These are phyloP conservation scores for Aciculosporium take DNA, from an alignment of 2,329 filamentous ascomycete species.

Conservation along the genomic window DNA sequence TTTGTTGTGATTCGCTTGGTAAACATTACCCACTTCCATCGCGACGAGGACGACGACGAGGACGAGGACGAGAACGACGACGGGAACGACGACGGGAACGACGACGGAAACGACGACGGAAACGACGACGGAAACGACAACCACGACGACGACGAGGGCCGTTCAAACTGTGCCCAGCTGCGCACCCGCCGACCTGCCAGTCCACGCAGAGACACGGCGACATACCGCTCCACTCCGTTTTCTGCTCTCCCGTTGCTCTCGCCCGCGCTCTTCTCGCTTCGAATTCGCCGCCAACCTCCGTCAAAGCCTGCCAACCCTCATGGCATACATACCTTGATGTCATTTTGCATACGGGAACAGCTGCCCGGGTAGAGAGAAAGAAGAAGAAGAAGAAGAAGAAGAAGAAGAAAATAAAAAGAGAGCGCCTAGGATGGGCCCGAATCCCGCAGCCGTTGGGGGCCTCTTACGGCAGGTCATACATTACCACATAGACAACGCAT, in stretches of 20 bases:
- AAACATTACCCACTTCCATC: neutral
- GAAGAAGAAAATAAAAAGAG: neutral
- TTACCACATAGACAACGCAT: slow-evolving; percentile 76
- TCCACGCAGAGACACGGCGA: neutral
- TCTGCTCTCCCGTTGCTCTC: neutral
- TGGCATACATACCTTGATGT: slow-evolving; percentile 5
- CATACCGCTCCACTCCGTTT: neutral
- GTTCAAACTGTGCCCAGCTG: too few species aligned
- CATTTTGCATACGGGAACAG: neutral
- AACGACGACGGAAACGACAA: too few species aligned
- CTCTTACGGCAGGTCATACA: slow-evolving; percentile 46
- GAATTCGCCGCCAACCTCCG: neutral
- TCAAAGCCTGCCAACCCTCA: neutral
- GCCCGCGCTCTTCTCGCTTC: neutral
- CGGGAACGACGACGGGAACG: too few species aligned
- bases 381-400: neutral
- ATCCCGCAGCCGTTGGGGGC: slow-evolving; percentile 32
- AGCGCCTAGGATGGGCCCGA: slow-evolving; percentile 35
- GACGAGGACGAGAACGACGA: too few species aligned
- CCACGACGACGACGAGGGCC: neutral
- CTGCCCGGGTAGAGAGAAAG: neutral
- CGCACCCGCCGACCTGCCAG: neutral
- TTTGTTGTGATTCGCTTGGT: slow-evolving; percentile 1
- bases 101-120: too few species aligned
- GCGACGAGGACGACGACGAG: neutral